Base-by-base conservation (phyloP, 768 basidiomycete species). In the Sutorius australiensis region DNA sequence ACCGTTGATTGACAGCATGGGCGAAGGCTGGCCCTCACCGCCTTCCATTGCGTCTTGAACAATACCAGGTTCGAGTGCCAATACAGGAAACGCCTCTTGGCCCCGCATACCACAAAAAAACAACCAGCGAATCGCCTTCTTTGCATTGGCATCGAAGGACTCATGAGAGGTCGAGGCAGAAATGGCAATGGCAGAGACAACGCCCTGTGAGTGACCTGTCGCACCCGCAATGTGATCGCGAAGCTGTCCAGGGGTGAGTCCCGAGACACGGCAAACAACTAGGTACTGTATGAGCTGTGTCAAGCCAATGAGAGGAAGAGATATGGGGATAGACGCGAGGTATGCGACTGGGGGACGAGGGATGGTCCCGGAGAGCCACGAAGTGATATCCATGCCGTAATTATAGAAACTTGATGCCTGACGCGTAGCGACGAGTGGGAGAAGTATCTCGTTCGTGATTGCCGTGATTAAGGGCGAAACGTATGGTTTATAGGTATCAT, bases 181-280 rank as follows among this genome's bases (percentile, higher is more conserved):
- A 63, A 98, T 83, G 36, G 82, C 86, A 48, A 95, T 81, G n/a
- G 97, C 97, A 12, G 95, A 92, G 44, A 97, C 86, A 61, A 99
- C 84, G 59, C 97, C 97, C 71, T 98, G 95, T 2, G 95, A 98
- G 73, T 99, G 97, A 31, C 97, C 97, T 14, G 97, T 98, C 3
- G 94, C 83, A 32, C 95, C 95, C 10, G 82, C 77, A 50, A 98
- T 79, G 42, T 80, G 80, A 42, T 77, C 72, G 36, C 89, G 83
- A 67, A 97, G 79, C 63, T 95, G 82, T 9, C 85, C 90, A 0
- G 93, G 93, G 8, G 83, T 83, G 39, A 92, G 72, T 51, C 84
- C 82, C 19, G 84, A 76, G 50, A 91, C 84, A 48, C 83, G 85
- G 67, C 87, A 89, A 6, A 86, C 80, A 42, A 88, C 77, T 56